phyloP scores from a whole-genome alignment of 1,284 basidiomycete genomes.

The Naganishia sp. region DNA sequence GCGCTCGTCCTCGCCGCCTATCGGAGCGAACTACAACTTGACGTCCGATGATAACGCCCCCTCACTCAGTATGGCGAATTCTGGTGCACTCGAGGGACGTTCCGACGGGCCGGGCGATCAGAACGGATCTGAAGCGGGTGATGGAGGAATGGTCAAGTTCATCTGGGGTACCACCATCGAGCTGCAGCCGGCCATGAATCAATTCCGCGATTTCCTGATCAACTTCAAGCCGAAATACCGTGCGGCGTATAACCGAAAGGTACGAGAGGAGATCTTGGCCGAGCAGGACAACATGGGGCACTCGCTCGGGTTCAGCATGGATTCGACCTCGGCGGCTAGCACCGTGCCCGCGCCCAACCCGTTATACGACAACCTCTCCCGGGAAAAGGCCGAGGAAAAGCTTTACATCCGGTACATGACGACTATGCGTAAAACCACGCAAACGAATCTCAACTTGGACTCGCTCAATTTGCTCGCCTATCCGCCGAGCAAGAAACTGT shows the following conservation, averaged over 20 bases:
- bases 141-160: conserved; percentile 67
- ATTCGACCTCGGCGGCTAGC: conserved; percentile 53
- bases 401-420: conserved; percentile 81
- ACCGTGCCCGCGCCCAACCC: conserved; percentile 44
- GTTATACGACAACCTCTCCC: conserved; percentile 57
- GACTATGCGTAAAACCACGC: conserved; percentile 84
- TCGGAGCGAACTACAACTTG: conserved; percentile 58
- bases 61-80: conserved; percentile 33
- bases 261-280: conserved; percentile 24
- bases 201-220: conserved; percentile 83
- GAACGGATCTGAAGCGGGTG: conserved; percentile 25
- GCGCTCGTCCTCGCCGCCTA: conserved; percentile 30
- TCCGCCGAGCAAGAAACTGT: conserved; percentile 78
- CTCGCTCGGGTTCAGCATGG: conserved; percentile 18
- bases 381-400: conserved; percentile 68
- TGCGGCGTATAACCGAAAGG: conserved; percentile 58
- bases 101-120: conserved; percentile 35
- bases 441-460: conserved; percentile 90
- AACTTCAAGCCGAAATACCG: conserved; percentile 95
- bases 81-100: conserved; percentile 31
- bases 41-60: conserved; percentile 58
- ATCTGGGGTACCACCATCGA: conserved; percentile 98
- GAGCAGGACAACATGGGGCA: conserved; percentile 60
- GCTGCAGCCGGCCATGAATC: conserved; percentile 83
- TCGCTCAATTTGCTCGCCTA: conserved; percentile 85